These are phyloP conservation scores for Microstegium vimineum DNA, from an alignment of 176 grass and related monocot genomes.

Conservation along the genomic window DNA sequence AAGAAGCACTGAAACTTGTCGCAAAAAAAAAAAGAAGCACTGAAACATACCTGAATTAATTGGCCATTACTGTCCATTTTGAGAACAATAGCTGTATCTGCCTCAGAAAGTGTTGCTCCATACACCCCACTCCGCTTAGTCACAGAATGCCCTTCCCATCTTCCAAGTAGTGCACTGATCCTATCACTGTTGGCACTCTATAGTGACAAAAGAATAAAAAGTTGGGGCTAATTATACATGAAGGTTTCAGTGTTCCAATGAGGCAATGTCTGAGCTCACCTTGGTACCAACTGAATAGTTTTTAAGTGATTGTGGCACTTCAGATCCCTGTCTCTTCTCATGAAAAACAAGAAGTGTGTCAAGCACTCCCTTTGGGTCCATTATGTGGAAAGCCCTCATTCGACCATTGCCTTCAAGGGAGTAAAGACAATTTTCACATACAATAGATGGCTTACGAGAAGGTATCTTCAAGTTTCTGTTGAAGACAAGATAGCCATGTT, in stretches of 20 bases:
- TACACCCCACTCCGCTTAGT: conserved; percentile 91
- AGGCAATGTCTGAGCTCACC: conserved; percentile 31
- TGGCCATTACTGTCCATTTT: conserved; percentile 51
- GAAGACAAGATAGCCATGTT: conserved; percentile 17
- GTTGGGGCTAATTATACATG: not conserved
- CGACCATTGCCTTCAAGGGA: conserved; percentile 70
- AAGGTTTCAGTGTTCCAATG: not conserved
- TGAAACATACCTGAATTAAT: conserved; percentile 58
- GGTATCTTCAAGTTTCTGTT: conserved; percentile 93
- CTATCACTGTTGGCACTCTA: conserved; percentile 34
- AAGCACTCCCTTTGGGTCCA: conserved; percentile 83
- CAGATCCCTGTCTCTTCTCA: conserved; percentile 63
- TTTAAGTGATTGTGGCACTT: conserved; percentile 32
- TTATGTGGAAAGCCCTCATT: conserved; percentile 88
- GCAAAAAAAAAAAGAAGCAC: not conserved
- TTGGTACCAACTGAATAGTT: conserved; percentile 23
- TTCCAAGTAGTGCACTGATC: conserved; percentile 64
- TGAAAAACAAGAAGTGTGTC: conserved; percentile 84
- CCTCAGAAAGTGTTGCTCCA: conserved; percentile 70
- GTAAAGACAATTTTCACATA: conserved; percentile 94
- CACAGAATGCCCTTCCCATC: conserved; percentile 84
- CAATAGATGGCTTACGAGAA: conserved; percentile 72
- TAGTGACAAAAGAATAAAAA: not conserved
- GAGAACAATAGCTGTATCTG: conserved; percentile 58
- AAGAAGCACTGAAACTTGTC: conserved; percentile 3